Base-by-base conservation (phyloP, 73 alveolate genomes). In the Uronychia binucleata region DNA sequence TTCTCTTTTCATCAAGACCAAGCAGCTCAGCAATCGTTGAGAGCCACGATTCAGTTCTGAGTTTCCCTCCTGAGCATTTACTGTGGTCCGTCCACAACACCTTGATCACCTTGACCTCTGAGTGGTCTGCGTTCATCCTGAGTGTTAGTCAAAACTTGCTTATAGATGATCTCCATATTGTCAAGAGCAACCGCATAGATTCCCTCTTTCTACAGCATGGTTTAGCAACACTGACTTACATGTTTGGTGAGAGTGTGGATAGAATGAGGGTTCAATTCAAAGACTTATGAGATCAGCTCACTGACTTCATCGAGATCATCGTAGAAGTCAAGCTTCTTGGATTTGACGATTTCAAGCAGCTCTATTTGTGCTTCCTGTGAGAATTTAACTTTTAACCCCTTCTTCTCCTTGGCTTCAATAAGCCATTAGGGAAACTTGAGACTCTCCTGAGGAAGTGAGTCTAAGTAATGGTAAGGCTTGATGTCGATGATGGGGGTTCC, bases 401-500 rank as follows among this genome's bases (percentile, higher is more conserved):
- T 92, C 32, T 83, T 90, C 59, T 89, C 90, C 33, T 95, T 89
- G 34, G 97, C 84, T 75, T 93, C 93, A 57, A 77, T 86, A 34
- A 95, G 90, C 98, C 98, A 95, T 58, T 88, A 74, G 14, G 98
- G 97, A 91, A 87, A 90, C 80, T 85, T 74, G 34, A 95, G 87
- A 1, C 74, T 85, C 74, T 90, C 91, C 57, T 89, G 87, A 78
- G 83, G 86, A 13, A 91, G 87, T 74, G 94, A 78, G 74, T 95
- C 97, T 28, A 86, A 59, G 84, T 90, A 93, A 84, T 95, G 98
- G 86, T 95, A 96, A 29, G 99, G 99, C 74, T 95, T 96, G 31
- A 95, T 93, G 82, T 94, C 98, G 59, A 96, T 77, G 28, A 96
- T 95, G n/a, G 99, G 99, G 0, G 99, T 96, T 5, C 97, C 98